These are phyloP conservation scores for Penstemon barbatus DNA, from an alignment of 257 asterid genomes.

Conservation along the genomic window DNA sequence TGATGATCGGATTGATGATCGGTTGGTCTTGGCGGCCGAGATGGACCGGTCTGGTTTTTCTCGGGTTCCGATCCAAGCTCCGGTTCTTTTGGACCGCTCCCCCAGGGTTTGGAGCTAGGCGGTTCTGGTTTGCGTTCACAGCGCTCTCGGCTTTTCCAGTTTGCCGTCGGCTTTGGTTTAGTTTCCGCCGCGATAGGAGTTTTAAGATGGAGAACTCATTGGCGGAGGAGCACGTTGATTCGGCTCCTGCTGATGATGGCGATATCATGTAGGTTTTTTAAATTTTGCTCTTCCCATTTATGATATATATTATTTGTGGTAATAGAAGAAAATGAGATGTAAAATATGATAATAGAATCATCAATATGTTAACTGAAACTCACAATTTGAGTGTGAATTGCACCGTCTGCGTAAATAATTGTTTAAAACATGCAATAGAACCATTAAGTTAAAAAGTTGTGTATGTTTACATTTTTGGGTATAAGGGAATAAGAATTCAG, in stretches of 20 bases:
- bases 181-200: slow-evolving; percentile 45
- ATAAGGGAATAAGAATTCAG: neutral
- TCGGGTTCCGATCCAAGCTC: slow-evolving; percentile 81
- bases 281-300: neutral
- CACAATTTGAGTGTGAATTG: no score
- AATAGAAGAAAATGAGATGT: no score
- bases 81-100: slow-evolving; percentile 81
- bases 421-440: no score
- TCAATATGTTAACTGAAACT: no score
- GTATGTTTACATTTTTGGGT: neutral
- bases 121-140: slow-evolving; percentile 88
- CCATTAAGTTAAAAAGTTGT: neutral
- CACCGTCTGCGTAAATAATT: no score
- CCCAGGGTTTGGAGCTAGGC: slow-evolving; percentile 92
- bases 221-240: slow-evolving; percentile 28
- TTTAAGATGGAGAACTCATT: slow-evolving; percentile 41
- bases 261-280: slow-evolving; percentile 43
- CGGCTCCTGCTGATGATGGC: slow-evolving; percentile 37
- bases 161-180: slow-evolving; percentile 70
- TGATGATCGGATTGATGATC: slow-evolving; percentile 86
- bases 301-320: no score
- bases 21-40: slow-evolving; percentile 99
- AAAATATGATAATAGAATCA: no score
- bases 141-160: slow-evolving; percentile 90
- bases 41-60: slow-evolving; percentile 79